Conservation (phyloP, 2,329 filamentous ascomycete genomes). For the Corniculantispora saksenae region DNA sequence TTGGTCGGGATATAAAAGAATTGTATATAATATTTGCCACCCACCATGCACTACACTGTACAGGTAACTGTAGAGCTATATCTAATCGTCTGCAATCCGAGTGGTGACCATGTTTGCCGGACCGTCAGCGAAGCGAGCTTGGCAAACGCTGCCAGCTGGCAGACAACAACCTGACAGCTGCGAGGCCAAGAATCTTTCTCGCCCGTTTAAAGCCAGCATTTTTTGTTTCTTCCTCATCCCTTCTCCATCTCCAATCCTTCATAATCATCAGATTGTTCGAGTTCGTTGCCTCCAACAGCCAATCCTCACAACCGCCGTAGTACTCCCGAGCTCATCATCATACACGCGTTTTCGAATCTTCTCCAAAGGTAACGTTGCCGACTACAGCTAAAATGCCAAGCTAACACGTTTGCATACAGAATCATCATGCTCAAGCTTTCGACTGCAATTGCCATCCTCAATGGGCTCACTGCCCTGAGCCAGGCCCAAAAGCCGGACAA, state of each 20-base stretch:
- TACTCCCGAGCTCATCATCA: not conserved
- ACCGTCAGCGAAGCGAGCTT: conserved; percentile 1
- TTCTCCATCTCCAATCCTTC: not conserved
- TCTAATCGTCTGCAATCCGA: not conserved
- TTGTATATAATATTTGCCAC: too few species aligned
- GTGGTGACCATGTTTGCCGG: conserved; percentile 4
- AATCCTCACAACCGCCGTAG: not conserved
- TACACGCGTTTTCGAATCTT: not conserved
- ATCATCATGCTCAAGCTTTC: conserved; percentile 25
- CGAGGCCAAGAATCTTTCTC: not conserved
- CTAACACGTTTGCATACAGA: not conserved
- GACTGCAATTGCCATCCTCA: conserved; percentile 9
- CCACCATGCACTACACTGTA: too few species aligned
- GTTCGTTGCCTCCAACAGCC: not conserved
- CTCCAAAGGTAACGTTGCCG: not conserved
- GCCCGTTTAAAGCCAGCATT: not conserved
- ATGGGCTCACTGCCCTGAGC: conserved; percentile 18
- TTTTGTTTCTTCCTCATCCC: not conserved
- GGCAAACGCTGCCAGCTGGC: conserved; percentile 16
- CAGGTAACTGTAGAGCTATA: not conserved
- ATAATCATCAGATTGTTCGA: not conserved
- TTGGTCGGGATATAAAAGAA: too few species aligned
- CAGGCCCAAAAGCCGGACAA: conserved; percentile 31
- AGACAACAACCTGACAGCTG: conserved; percentile 3
- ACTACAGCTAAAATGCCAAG: not conserved